A percentile compares a stretch with the other conserved stretches of the same genome.
Evolutionary conservation across 805 yeast species (phyloP).

Genomic region (Saccharomyces mikatae): DNA sequence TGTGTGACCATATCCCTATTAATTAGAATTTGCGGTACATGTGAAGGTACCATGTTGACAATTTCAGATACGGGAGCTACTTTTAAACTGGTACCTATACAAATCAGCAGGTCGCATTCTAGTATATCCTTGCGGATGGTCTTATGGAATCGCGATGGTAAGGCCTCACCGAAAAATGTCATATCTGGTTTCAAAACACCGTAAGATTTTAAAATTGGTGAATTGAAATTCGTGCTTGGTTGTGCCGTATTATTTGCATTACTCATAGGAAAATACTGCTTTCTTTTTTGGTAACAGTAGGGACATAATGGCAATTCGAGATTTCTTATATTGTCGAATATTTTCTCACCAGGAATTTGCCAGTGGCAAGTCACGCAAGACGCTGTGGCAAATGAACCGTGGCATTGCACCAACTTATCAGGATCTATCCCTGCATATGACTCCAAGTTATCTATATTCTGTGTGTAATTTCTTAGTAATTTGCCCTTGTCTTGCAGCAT

Average conservation of each 20-base stretch:
- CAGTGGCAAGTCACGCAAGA: conserved; percentile 72
- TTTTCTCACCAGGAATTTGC: conserved; percentile 54
- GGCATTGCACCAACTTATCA: conserved; percentile 76
- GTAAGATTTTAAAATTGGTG: conserved; percentile 36
- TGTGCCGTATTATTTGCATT: conserved; percentile 3
- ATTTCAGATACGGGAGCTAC: conserved; percentile 90
- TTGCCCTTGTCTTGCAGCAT: conserved; percentile 68
- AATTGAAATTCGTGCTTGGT: not conserved
- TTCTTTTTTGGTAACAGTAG: conserved; percentile 44
- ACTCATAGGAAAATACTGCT: conserved; percentile 23
- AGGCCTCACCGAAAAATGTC: conserved; percentile 81
- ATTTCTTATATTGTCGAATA: conserved; percentile 51
- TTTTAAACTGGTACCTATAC: conserved; percentile 85
- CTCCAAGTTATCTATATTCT: conserved; percentile 83
- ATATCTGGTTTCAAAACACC: conserved; percentile 92
- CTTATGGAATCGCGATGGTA: conserved; percentile 64
- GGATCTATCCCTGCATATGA: conserved; percentile 64
- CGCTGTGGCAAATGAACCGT: conserved; percentile 86
- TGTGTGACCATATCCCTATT: conserved; percentile 70
- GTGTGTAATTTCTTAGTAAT: conserved; percentile 77
- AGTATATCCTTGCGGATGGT: conserved; percentile 49
- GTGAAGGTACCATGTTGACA: conserved; percentile 60
- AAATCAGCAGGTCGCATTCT: conserved; percentile 68
- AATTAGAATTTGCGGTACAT: conserved; percentile 76
- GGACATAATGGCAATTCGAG: conserved; percentile 68